These are phyloP conservation scores for Scheffersomyces parashehatae DNA, from an alignment of 1,139 yeast species.

Conservation along the genomic window DNA sequence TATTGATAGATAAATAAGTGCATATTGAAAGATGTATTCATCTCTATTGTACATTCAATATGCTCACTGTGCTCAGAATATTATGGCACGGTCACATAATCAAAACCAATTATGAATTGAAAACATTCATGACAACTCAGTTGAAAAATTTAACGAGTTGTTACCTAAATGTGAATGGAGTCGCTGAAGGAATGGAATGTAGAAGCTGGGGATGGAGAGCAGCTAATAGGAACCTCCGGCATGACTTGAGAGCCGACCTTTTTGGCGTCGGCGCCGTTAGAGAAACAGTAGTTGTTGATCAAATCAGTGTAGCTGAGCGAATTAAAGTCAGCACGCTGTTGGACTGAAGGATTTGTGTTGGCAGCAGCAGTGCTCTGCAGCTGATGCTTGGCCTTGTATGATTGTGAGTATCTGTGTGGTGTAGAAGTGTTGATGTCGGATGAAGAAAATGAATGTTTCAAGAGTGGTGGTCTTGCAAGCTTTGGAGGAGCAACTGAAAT, in stretches of 20 bases:
- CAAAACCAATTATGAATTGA: too few relatives aligned
- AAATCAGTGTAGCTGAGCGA: slow-evolving; percentile 32
- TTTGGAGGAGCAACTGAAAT: slow-evolving; percentile 1
- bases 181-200: slow-evolving; percentile 36
- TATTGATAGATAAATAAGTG: too few relatives aligned
- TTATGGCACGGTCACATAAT: too few relatives aligned
- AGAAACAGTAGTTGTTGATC: slow-evolving; percentile 35
- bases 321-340: slow-evolving; percentile 6
- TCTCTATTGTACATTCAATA: too few relatives aligned
- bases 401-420: slow-evolving; percentile 19
- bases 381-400: slow-evolving; percentile 17
- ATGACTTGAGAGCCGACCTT: not conserved
- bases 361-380: slow-evolving; percentile 2
- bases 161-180: slow-evolving; percentile 27
- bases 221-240: slow-evolving; percentile 1
- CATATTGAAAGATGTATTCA: too few relatives aligned
- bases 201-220: slow-evolving; percentile 23
- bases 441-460: slow-evolving; percentile 25
- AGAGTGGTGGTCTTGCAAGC: slow-evolving; percentile 16
- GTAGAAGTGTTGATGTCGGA: slow-evolving; percentile 21
- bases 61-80: too few relatives aligned
- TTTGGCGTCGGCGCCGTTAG: slow-evolving; percentile 21
- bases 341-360: not conserved
- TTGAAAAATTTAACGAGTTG: too few relatives aligned
- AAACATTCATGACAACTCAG: too few relatives aligned